These are phyloP conservation scores for Elasticomyces elasticus DNA, from an alignment of 495 filamentous ascomycete genomes.

Conservation along the genomic window DNA sequence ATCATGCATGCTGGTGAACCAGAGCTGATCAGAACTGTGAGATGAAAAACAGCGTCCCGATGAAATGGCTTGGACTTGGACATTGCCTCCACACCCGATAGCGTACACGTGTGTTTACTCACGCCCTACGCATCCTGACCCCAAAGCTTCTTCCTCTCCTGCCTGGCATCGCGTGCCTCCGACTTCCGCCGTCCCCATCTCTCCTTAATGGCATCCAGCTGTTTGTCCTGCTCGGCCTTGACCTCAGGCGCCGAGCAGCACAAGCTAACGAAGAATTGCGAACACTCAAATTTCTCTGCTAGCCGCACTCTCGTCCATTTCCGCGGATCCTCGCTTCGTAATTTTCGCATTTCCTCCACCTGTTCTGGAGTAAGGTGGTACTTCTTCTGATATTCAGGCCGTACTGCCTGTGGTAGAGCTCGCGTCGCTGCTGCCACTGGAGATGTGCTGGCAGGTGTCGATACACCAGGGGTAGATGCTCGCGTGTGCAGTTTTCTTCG, in stretches of 20 bases:
- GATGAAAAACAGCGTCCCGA: too few species aligned
- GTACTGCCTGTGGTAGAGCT: constrained; percentile 47
- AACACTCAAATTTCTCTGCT: constrained; percentile 68
- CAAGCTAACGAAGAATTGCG: constrained; percentile 57
- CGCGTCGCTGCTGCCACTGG: neutral
- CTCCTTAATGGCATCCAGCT: constrained; percentile 50
- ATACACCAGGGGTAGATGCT: constrained; percentile 17
- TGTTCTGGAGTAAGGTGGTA: constrained; percentile 69
- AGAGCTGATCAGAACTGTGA: too few species aligned
- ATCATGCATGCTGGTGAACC: too few species aligned
- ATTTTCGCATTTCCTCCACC: constrained; percentile 65
- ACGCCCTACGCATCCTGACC: constrained; percentile 35
- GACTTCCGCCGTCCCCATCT: constrained; percentile 64
- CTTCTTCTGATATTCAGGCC: constrained; percentile 45
- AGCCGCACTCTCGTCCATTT: constrained; percentile 62
- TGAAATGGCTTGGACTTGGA: too few species aligned
- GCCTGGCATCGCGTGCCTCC: constrained; percentile 63
- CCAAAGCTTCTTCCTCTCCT: constrained; percentile 54
- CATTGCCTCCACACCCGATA: neutral
- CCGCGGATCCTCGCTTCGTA: constrained; percentile 57
- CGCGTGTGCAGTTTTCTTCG: constrained; percentile 48
- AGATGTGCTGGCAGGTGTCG: constrained; percentile 3
- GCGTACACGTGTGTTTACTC: neutral
- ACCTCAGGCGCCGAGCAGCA: constrained; percentile 41
- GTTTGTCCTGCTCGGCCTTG: constrained; percentile 32